Conservation (phyloP, 2,329 filamentous ascomycete species). For the Aplosporella prunicola region DNA sequence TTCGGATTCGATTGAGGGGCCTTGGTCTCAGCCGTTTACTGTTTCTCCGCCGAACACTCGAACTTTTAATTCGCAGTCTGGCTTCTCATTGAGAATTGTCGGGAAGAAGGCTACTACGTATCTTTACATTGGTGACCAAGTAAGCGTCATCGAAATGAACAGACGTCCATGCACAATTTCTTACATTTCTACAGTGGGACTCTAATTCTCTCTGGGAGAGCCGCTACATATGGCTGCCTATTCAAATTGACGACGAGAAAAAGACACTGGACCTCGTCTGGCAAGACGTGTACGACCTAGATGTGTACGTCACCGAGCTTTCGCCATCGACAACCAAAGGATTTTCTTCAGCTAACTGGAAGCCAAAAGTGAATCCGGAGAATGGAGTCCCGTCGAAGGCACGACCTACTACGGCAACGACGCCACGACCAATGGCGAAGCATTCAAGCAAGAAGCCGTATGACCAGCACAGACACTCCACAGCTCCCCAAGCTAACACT, state of each 20-base stretch:
- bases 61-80: constrained; percentile 46
- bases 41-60: constrained; percentile 43
- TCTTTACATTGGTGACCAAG: constrained; percentile 42
- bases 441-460: constrained; percentile 46
- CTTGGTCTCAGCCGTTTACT: constrained; percentile 48
- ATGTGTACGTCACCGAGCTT: constrained; percentile 28
- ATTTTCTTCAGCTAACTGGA: constrained; percentile 1
- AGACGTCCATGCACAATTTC: background rate
- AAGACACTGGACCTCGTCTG: constrained; percentile 43
- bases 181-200: constrained; percentile 34
- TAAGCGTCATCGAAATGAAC: constrained; percentile 1
- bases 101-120: constrained; percentile 42
- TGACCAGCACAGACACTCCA: background rate
- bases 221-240: constrained; percentile 49
- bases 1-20: constrained; percentile 41
- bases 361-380: constrained; percentile 33
- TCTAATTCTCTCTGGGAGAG: constrained; percentile 48
- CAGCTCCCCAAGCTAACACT: background rate
- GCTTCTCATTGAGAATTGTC: constrained; percentile 39
- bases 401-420: constrained; percentile 39
- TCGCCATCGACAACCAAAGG: background rate
- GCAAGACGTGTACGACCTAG: constrained; percentile 48
- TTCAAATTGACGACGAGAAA: constrained; percentile 43
- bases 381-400: constrained; percentile 39
- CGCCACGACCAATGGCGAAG: constrained; percentile 37